These are phyloP conservation scores for Penicillium sclerotiorum DNA, from an alignment of 2,329 filamentous ascomycete species.

Conservation along the genomic window DNA sequence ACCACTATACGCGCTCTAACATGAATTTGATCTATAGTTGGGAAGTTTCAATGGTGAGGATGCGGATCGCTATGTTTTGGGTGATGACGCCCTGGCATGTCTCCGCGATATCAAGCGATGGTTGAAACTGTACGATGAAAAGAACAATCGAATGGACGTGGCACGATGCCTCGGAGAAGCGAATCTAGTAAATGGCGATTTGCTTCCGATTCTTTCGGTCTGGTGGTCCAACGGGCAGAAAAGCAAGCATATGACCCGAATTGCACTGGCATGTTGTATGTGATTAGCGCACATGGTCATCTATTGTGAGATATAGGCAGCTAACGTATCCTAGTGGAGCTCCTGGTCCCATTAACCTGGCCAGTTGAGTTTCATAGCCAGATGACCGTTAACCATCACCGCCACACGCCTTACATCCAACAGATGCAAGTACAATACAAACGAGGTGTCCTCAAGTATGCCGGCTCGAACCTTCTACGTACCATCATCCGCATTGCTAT, in stretches of 20 bases:
- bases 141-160: slow-evolving; percentile 90
- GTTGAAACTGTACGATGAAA: slow-evolving; percentile 93
- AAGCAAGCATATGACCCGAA: slow-evolving; percentile 73
- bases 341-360: slow-evolving; percentile 93
- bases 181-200: slow-evolving; percentile 85
- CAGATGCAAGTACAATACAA: slow-evolving; percentile 90
- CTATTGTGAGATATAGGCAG: neutral
- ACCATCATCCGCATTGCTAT: slow-evolving; percentile 79
- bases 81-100: slow-evolving; percentile 89
- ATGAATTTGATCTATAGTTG: slow-evolving; percentile 58
- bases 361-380: slow-evolving; percentile 78
- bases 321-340: slow-evolving; percentile 62
- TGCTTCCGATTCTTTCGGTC: slow-evolving; percentile 82
- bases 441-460: slow-evolving; percentile 80
- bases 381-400: slow-evolving; percentile 90
- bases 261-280: slow-evolving; percentile 75
- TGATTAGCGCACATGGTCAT: no score
- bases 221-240: slow-evolving; percentile 75
- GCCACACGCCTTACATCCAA: slow-evolving; percentile 86
- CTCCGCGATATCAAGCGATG: slow-evolving; percentile 93
- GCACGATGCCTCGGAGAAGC: slow-evolving; percentile 89
- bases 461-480: slow-evolving; percentile 74
- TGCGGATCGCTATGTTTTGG: slow-evolving; percentile 81
- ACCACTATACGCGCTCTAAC: slow-evolving; percentile 20
- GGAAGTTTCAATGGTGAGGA: slow-evolving; percentile 80